These are phyloP conservation scores for Cenchrus fungigraminus DNA, from an alignment of 176 grass and related monocot species.

Conservation along the genomic window DNA sequence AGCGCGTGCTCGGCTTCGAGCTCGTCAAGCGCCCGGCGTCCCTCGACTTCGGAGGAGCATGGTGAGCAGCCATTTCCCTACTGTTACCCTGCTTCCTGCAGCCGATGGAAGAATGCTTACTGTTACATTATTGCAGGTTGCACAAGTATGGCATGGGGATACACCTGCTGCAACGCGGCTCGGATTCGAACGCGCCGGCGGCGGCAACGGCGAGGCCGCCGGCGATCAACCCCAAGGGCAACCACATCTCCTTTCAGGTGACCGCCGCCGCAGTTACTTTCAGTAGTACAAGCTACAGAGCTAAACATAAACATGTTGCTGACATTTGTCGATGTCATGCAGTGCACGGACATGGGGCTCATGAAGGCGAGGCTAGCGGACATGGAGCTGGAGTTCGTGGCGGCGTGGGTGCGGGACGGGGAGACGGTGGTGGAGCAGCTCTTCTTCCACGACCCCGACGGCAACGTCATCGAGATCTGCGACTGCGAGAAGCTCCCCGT, in stretches of 20 bases:
- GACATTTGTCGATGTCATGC: neutral
- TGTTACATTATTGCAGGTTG: conserved; percentile 50
- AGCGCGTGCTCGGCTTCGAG: conserved; percentile 74
- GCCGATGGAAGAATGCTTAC: neutral
- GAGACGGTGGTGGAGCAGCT: conserved; percentile 66
- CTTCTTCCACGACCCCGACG: conserved; percentile 87
- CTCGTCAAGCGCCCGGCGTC: conserved; percentile 72
- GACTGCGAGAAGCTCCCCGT: conserved; percentile 75
- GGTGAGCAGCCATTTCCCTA: conserved; percentile 47
- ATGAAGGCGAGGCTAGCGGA: conserved; percentile 50
- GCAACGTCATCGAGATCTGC: conserved; percentile 84
- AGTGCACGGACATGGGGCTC: conserved; percentile 59
- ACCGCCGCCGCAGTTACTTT: neutral
- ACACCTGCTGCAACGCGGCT: conserved; percentile 67
- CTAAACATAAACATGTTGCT: neutral
- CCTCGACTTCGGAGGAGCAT: conserved; percentile 74
- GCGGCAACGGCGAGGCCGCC: neutral
- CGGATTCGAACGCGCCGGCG: neutral
- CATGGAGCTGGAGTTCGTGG: conserved; percentile 50
- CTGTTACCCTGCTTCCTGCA: neutral
- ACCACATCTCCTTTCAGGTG: conserved; percentile 88
- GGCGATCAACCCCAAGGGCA: conserved; percentile 69
- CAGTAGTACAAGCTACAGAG: too few species aligned
- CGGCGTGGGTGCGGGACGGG: conserved; percentile 47
- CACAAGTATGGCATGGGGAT: conserved; percentile 66